Evolutionary conservation across 1,284 basidiomycete species (phyloP).

Genomic region (Agaricales sp.): DNA sequence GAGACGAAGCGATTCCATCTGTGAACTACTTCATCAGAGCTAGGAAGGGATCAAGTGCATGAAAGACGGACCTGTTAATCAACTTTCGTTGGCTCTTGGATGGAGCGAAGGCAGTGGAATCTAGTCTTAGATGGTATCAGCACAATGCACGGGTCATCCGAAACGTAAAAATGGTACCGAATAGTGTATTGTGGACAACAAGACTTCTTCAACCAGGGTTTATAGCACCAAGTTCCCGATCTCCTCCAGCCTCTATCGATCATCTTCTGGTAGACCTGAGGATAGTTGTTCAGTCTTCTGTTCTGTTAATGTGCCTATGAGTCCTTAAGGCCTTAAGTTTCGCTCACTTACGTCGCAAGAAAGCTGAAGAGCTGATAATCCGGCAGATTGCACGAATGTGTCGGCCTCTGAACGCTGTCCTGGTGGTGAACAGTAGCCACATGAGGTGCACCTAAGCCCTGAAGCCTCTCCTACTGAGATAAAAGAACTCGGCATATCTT

Average conservation of each 20-base stretch:
- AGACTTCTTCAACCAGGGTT: conserved; percentile 70
- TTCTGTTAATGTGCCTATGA: no score
- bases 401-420: conserved; percentile 21
- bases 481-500: not conserved
- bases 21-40: not conserved
- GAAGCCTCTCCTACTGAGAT: not conserved
- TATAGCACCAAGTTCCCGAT: conserved; percentile 75
- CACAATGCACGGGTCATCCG: conserved; percentile 2
- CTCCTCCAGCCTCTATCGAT: conserved; percentile 88
- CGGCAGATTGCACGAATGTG: conserved; percentile 24
- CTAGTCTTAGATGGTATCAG: conserved; percentile 40
- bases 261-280: conserved; percentile 66
- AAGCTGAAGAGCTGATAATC: conserved; percentile 24
- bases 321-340: no score
- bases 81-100: conserved; percentile 76
- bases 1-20: conserved; percentile 73
- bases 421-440: conserved; percentile 36
- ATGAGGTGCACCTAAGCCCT: conserved; percentile 16
- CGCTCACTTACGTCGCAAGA: conserved; percentile 48
- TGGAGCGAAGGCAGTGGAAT: conserved; percentile 60
- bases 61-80: conserved; percentile 41
- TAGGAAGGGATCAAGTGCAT: not conserved
- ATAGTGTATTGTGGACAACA: conserved; percentile 95
- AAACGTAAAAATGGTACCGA: conserved; percentile 30
- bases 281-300: conserved; percentile 1